A percentile compares a stretch with the other conserved stretches of the same genome.
phyloP scores from a whole-genome alignment of 108 stramenopile species.

The Poteriospumella lacustris region DNA sequence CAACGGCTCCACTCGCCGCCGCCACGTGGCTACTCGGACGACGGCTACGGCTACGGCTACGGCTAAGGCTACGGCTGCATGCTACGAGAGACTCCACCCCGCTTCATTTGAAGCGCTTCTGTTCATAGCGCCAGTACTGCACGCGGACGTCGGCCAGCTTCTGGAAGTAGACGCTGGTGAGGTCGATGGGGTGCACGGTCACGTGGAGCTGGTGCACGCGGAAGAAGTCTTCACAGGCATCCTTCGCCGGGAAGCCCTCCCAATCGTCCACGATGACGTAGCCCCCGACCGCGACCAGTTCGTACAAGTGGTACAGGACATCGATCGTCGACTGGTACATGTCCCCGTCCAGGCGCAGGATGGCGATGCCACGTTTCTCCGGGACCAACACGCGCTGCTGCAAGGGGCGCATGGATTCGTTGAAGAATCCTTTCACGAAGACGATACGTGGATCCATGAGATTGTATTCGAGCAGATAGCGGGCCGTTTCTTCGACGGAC shows the following conservation, averaged over 20 bases:
- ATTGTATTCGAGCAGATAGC: neutral
- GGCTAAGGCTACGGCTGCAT: neutral
- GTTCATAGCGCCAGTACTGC: neutral
- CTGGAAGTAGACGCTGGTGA: neutral
- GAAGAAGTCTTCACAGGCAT: slow-evolving; percentile 27
- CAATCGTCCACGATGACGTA: slow-evolving; percentile 25
- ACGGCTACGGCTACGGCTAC: neutral
- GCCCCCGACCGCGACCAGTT: slow-evolving; percentile 19
- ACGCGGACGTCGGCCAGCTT: neutral
- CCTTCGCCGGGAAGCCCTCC: neutral
- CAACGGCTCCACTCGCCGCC: neutral
- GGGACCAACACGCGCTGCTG: slow-evolving; percentile 14
- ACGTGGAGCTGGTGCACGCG: neutral
- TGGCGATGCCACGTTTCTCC: too few relatives aligned
- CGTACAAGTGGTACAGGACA: slow-evolving; percentile 46
- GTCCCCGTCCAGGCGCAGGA: slow-evolving; percentile 46
- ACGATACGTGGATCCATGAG: slow-evolving; percentile 22
- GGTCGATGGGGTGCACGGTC: neutral
- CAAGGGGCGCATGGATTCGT: slow-evolving; percentile 40
- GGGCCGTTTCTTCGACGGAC: neutral
- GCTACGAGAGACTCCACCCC: too few relatives aligned
- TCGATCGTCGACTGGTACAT: slow-evolving; percentile 54
- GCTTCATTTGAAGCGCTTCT: too few relatives aligned
- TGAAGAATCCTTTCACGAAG: slow-evolving; percentile 48
- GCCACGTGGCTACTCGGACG: neutral